These are phyloP conservation scores for Phialocephala subalpina DNA, from an alignment of 2,329 filamentous ascomycete genomes.

Conservation along the genomic window DNA sequence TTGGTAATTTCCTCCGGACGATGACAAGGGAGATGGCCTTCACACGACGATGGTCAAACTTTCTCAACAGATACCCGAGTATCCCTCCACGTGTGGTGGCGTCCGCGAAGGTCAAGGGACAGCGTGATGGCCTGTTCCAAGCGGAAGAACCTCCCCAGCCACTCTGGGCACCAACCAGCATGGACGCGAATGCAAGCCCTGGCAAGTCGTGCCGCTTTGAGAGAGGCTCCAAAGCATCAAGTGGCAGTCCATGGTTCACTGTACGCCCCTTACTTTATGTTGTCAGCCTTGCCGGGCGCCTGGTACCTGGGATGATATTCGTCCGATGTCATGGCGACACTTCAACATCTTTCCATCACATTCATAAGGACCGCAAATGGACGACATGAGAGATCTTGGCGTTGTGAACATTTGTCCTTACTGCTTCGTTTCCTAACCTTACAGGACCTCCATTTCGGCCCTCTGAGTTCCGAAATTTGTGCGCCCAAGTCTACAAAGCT, in stretches of 20 bases:
- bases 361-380: not conserved
- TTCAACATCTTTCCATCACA: not conserved
- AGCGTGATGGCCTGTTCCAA: not conserved
- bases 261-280: slow-evolving; percentile 4
- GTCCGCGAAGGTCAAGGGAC: not conserved
- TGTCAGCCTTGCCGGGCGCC: not conserved
- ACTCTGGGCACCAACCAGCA: not conserved
- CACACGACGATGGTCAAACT: not conserved
- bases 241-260: slow-evolving; percentile 9
- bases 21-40: not conserved
- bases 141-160: not conserved
- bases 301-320: slow-evolving; percentile 4
- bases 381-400: not conserved
- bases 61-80: not conserved
- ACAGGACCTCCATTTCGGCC: not conserved
- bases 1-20: not conserved
- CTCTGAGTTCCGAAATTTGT: not conserved
- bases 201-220: slow-evolving; percentile 1
- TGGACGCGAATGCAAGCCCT: not conserved
- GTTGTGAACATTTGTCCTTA: not conserved
- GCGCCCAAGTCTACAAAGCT: not conserved
- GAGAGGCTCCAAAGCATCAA: not conserved
- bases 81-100: not conserved
- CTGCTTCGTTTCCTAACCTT: not conserved
- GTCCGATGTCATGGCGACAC: not conserved